Evolutionary conservation across 495 filamentous ascomycete species (phyloP), one percentile per base, ranked within the genome.

Genomic region (Hypoxylon perforatum): DNA sequence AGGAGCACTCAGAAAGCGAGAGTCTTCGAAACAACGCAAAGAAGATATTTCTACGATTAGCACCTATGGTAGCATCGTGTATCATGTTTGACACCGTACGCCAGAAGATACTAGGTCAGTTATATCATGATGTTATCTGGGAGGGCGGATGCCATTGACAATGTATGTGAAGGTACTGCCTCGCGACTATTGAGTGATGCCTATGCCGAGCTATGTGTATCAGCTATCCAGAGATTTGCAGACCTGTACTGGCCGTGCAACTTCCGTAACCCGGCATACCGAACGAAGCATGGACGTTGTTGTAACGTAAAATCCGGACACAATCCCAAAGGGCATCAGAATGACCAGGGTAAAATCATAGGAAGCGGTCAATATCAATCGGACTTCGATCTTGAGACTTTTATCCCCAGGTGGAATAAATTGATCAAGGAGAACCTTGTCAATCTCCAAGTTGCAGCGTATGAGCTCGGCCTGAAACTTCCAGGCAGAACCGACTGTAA

Each of bases 1-100:
- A 71, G 61, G 70, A 80, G 35, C 46, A 65, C 47, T 61, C 68
- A 56, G 35, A 63, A 4, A 46, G 61, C 9, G 19, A 18, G 22
- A 42, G 71, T 15, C 15, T 69, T 9, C 38, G 61, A 7, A 67
- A 73, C 47, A 72, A 70, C n/a, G 41, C 63, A 1, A 67, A 56
- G 10, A 18, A 42, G 5, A 78, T 84, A 10, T 85, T 84, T 57
- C 66, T 70, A 52, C 68, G 75, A 36, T 57, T 85, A 6, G 79
- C 78, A 42, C 68, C 71, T 6, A 81, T 82, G 78, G 77, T 84
- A 22, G 80, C 78, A 5, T 83, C 80, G 8, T 83, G 81, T 52
- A 77, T 86, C 14, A 77, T 84, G 69, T 72, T 86, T 7, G 81
- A 84, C 45, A 79, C 69, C 23, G 78, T 73, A 0, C 71, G 82